These are phyloP conservation scores for Sophora flavescens DNA, from an alignment of 306 rosid species.

Conservation along the genomic window DNA sequence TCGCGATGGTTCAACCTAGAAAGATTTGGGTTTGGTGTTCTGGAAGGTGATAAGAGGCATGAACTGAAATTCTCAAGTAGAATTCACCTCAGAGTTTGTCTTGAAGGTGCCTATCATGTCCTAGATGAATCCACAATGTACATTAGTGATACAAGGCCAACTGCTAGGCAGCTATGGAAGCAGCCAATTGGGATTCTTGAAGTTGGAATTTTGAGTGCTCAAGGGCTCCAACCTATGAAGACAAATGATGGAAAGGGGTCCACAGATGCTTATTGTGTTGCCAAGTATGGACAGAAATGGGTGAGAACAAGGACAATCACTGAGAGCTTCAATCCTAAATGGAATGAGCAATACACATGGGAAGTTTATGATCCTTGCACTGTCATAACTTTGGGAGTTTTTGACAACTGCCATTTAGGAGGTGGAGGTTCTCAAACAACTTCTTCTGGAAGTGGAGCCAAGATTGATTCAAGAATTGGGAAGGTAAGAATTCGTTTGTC, in stretches of 20 bases:
- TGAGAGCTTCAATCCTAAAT: slow-evolving; percentile 55
- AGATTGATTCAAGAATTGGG: slow-evolving; percentile 69
- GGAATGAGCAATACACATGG: slow-evolving; percentile 58
- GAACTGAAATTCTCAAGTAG: slow-evolving; percentile 69
- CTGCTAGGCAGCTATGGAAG: slow-evolving; percentile 84
- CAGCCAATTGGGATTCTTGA: slow-evolving; percentile 85
- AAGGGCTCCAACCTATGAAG: slow-evolving; percentile 79
- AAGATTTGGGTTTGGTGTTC: slow-evolving; percentile 70
- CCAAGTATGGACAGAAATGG: slow-evolving; percentile 87
- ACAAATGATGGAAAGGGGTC: slow-evolving; percentile 60
- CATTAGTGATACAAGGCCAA: slow-evolving; percentile 80
- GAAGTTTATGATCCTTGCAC: slow-evolving; percentile 57
- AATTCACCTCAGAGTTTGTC: slow-evolving; percentile 63
- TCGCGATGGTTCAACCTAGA: slow-evolving; percentile 77
- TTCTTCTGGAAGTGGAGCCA: slow-evolving; percentile 34
- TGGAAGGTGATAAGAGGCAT: slow-evolving; percentile 76
- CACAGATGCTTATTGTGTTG: slow-evolving; percentile 83
- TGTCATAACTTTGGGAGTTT: slow-evolving; percentile 63
- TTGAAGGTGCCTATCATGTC: slow-evolving; percentile 90
- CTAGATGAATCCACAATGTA: slow-evolving; percentile 84
- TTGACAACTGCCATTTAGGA: slow-evolving; percentile 78
- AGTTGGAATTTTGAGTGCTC: slow-evolving; percentile 87
- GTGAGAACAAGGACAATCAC: slow-evolving; percentile 82
- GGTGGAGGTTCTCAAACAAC: slow-evolving; percentile 47
- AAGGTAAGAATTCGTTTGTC: slow-evolving; percentile 87